A percentile compares a stretch with the other conserved stretches of the same genome.
Evolutionary conservation across 2,329 filamentous ascomycete genomes (phyloP).

Genomic region (Ophiostoma sp.): DNA sequence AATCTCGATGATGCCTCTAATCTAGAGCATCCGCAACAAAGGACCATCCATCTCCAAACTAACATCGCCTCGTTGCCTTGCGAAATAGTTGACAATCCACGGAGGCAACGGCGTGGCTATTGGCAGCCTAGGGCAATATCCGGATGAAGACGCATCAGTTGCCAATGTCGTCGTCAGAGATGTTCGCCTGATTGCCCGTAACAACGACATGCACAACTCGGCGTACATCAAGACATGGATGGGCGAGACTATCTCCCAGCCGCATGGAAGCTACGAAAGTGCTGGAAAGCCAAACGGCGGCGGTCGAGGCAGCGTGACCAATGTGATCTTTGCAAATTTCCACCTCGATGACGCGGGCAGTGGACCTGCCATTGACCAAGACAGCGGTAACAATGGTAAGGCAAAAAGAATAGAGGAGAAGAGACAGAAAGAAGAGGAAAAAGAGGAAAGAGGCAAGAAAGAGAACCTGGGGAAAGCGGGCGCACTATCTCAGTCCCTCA

Average conservation of each 20-base stretch:
- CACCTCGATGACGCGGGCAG: conserved; percentile 46
- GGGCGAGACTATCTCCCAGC: conserved; percentile 48
- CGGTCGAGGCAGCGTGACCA: conserved; percentile 52
- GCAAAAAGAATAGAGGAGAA: background rate
- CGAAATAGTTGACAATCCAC: conserved; percentile 45
- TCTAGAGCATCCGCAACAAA: no score
- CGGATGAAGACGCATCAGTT: conserved; percentile 55
- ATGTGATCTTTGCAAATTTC: conserved; percentile 55
- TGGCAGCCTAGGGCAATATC: conserved; percentile 56
- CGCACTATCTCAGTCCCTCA: background rate
- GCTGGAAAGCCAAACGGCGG: conserved; percentile 48
- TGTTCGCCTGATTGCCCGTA: conserved; percentile 47
- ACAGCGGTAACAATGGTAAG: conserved; percentile 48
- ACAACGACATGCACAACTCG: conserved; percentile 48
- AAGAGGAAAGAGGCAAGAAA: background rate
- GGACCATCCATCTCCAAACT: no score
- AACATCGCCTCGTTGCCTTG: background rate
- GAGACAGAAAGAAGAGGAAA: background rate
- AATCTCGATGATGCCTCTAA: background rate
- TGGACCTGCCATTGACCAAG: conserved; percentile 48
- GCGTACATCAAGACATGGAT: conserved; percentile 61
- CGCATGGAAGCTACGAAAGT: conserved; percentile 46
- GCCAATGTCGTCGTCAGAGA: conserved; percentile 50
- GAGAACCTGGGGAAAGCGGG: background rate
- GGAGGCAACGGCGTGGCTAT: conserved; percentile 59